A percentile compares a stretch with the other conserved stretches of the same genome.
Conservation (phyloP, 768 basidiomycete genomes). For the Podaxis carcinomalis region DNA sequence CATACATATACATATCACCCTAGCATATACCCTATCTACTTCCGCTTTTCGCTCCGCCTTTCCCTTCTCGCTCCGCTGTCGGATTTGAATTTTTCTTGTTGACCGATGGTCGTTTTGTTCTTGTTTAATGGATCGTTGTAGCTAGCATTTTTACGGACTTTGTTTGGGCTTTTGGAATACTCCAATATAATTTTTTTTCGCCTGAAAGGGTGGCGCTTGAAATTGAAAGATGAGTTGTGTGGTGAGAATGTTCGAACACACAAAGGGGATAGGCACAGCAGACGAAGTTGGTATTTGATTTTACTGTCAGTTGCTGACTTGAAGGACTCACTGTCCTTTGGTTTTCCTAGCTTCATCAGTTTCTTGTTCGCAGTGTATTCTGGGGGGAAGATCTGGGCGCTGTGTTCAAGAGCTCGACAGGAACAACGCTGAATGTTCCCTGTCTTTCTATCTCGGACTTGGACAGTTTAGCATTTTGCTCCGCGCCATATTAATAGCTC, state of each 20-base stretch:
- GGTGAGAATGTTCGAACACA: too few relatives aligned
- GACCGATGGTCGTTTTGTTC: neutral
- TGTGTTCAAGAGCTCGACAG: too few relatives aligned
- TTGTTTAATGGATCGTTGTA: neutral
- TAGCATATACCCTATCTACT: constrained; percentile 11
- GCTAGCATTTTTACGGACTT: neutral
- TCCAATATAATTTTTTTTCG: constrained; percentile 1
- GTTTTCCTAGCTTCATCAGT: too few relatives aligned
- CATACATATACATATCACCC: constrained; percentile 6
- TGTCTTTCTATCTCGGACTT: neutral
- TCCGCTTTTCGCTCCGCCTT: neutral
- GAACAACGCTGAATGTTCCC: neutral
- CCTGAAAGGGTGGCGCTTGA: neutral
- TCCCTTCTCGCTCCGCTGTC: neutral
- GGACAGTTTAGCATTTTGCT: neutral
- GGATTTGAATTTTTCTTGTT: neutral
- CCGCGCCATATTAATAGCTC: neutral
- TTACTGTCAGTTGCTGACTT: too few relatives aligned
- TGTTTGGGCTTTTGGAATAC: neutral
- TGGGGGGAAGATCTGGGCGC: too few relatives aligned
- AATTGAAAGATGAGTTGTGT: neutral
- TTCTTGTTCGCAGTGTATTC: too few relatives aligned
- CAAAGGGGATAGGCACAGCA: too few relatives aligned
- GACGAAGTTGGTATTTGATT: too few relatives aligned
- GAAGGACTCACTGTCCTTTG: too few relatives aligned